Evolutionary conservation across 495 filamentous ascomycete genomes (phyloP).

Genomic region (Parachaetomium inaequale): DNA sequence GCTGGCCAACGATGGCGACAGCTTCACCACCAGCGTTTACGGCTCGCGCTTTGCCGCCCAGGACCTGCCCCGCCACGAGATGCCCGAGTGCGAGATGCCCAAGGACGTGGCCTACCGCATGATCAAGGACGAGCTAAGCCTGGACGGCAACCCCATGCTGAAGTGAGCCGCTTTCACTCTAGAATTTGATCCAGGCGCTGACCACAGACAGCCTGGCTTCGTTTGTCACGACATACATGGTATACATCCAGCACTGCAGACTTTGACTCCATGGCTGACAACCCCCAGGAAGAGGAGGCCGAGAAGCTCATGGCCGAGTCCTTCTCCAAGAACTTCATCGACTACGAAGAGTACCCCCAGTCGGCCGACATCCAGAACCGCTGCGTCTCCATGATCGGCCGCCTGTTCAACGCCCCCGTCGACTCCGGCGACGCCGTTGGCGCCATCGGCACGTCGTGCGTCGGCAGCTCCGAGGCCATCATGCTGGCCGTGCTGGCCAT

Average conservation of each 20-base stretch:
- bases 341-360: constrained; percentile 90
- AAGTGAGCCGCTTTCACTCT: constrained; percentile 52
- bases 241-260: constrained; percentile 28
- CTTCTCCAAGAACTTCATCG: constrained; percentile 90
- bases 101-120: constrained; percentile 86
- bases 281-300: constrained; percentile 71
- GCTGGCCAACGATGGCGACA: constrained; percentile 54
- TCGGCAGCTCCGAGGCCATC: constrained; percentile 85
- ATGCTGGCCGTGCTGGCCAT: constrained; percentile 87
- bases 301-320: constrained; percentile 87
- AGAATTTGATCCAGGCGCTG: not conserved
- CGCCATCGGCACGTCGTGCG: constrained; percentile 78
- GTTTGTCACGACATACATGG: constrained; percentile 88
- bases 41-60: constrained; percentile 74
- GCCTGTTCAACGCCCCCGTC: constrained; percentile 72
- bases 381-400: constrained; percentile 90
- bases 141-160: constrained; percentile 86
- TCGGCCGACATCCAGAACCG: constrained; percentile 87
- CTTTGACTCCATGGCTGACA: not conserved
- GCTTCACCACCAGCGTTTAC: constrained; percentile 74
- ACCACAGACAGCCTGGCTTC: constrained; percentile 52
- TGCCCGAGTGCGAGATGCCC: constrained; percentile 89
- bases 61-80: constrained; percentile 74
- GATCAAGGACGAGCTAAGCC: constrained; percentile 89
- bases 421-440: constrained; percentile 44